These are phyloP conservation scores for Corchorus olitorius DNA, from an alignment of 345 rosid genomes.

Conservation along the genomic window DNA sequence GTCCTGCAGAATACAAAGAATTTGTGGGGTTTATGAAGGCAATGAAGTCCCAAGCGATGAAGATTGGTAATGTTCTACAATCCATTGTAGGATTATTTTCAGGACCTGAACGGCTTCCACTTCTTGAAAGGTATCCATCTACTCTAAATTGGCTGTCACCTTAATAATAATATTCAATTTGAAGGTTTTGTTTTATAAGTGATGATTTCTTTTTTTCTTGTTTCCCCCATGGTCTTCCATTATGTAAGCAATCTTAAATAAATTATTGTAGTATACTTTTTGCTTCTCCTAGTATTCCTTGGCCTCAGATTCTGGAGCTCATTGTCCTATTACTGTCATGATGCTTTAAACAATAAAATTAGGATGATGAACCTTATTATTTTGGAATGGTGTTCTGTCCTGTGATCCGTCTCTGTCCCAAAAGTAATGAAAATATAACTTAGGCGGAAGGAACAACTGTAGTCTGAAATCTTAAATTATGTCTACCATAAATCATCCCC, in stretches of 20 bases:
- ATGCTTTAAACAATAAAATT: neutral
- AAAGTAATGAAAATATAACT: neutral
- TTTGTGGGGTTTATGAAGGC: constrained; percentile 87
- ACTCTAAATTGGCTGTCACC: neutral
- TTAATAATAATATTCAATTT: neutral
- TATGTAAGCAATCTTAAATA: neutral
- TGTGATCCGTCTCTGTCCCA: no score
- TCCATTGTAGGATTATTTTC: constrained; percentile 68
- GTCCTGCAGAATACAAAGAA: constrained; percentile 69
- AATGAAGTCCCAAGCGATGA: constrained; percentile 75
- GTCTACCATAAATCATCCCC: neutral
- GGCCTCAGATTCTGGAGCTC: neutral
- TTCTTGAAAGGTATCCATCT: constrained; percentile 62
- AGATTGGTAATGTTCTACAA: constrained; percentile 55
- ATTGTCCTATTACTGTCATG: neutral
- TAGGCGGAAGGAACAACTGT: neutral
- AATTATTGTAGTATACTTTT: neutral
- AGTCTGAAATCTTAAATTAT: neutral
- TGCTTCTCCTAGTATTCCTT: neutral
- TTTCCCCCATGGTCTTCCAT: neutral
- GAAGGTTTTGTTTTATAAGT: neutral
- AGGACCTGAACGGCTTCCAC: constrained; percentile 64
- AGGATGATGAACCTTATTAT: no score
- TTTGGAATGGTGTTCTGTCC: no score
- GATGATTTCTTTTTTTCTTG: neutral